phyloP scores from a whole-genome alignment of 768 basidiomycete genomes.

The Pleurotus citrinopileatus region DNA sequence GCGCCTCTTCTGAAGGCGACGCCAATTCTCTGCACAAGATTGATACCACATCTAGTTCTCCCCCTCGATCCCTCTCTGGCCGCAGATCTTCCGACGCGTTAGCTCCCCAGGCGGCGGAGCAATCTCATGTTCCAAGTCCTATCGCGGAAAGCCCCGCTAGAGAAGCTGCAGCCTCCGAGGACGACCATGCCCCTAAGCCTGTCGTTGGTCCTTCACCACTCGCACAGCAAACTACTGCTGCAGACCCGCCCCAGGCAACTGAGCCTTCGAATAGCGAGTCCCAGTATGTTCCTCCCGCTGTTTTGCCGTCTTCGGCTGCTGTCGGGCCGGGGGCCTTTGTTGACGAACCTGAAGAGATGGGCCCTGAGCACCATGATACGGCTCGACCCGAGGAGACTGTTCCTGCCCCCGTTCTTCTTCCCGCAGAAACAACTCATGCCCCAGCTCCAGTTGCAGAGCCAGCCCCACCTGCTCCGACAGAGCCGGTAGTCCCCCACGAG shows the following conservation, averaged over 20 bases:
- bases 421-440: slow-evolving; percentile 6
- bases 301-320: slow-evolving; percentile 31
- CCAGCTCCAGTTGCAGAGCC: neutral
- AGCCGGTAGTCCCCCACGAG: neutral
- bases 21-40: slow-evolving; percentile 18
- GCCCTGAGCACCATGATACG: slow-evolving; percentile 8
- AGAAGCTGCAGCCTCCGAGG: slow-evolving; percentile 42
- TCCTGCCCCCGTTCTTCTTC: slow-evolving; percentile 4
- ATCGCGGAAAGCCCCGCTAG: slow-evolving; percentile 69
- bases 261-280: slow-evolving; percentile 12
- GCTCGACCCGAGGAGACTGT: slow-evolving; percentile 6
- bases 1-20: slow-evolving; percentile 23
- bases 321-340: slow-evolving; percentile 52
- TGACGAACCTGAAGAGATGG: slow-evolving; percentile 41
- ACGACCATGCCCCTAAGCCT: slow-evolving; percentile 24
- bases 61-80: slow-evolving; percentile 9
- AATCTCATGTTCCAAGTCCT: slow-evolving; percentile 47
- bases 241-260: neutral
- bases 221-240: slow-evolving; percentile 24
- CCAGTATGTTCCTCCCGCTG: slow-evolving; percentile 36
- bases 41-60: slow-evolving; percentile 25
- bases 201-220: slow-evolving; percentile 41
- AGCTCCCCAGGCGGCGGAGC: slow-evolving; percentile 19
- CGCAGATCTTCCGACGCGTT: slow-evolving; percentile 17
- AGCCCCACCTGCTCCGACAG: neutral